Percentiles rank a stretch among this genome's conserved stretches.
These are phyloP conservation scores for Barnettozyma hawaiiensis DNA, from an alignment of 1,139 yeast genomes.

Conservation along the genomic window DNA sequence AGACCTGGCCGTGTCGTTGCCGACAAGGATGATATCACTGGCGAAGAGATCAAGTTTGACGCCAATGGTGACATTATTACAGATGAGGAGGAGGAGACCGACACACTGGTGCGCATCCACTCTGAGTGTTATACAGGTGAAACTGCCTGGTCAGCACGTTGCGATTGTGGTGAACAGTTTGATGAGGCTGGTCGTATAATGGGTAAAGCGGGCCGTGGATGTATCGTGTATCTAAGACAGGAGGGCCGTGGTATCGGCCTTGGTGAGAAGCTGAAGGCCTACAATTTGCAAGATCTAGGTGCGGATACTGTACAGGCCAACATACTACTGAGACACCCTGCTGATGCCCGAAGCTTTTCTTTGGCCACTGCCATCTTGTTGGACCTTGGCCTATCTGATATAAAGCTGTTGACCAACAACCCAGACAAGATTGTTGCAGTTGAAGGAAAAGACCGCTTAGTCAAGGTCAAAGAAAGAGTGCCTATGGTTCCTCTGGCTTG, in stretches of 20 bases:
- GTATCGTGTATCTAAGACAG: conserved; percentile 91
- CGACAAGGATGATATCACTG: conserved; percentile 47
- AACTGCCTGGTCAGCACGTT: conserved; percentile 97
- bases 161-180: conserved; percentile 98
- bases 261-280: conserved; percentile 94
- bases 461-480: conserved; percentile 75
- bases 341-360: conserved; percentile 89
- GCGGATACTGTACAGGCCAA: conserved; percentile 98
- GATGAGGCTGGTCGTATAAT: conserved; percentile 95
- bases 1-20: conserved; percentile 79
- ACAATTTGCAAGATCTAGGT: conserved; percentile 93
- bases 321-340: conserved; percentile 87
- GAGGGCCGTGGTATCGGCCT: conserved; percentile 98
- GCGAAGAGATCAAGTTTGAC: conserved; percentile 43
- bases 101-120: conserved; percentile 74
- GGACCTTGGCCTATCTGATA: conserved; percentile 71
- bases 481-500: conserved; percentile 97
- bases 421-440: conserved; percentile 96
- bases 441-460: conserved; percentile 69
- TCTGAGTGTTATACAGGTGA: conserved; percentile 99
- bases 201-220: conserved; percentile 85
- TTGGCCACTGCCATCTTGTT: conserved; percentile 88
- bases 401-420: conserved; percentile 83
- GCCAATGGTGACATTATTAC: conserved; percentile 43
- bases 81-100: conserved; percentile 35